Evolutionary conservation across 192 early-diverging fungal genomes (phyloP).

Genomic region (Fimicolochytrium jonesii): DNA sequence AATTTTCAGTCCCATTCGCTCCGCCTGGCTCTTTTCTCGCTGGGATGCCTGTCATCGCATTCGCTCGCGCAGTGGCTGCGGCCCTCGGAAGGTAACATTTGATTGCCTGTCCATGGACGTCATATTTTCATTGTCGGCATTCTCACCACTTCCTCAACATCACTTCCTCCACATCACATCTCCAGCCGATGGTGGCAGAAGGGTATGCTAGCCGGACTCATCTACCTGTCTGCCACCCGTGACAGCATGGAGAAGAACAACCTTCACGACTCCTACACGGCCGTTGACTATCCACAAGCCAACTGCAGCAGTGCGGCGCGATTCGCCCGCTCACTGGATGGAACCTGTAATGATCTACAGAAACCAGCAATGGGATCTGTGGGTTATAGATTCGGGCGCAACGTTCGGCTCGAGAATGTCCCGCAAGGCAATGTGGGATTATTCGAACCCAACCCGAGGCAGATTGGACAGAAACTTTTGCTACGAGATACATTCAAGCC

Average conservation of each 20-base stretch:
- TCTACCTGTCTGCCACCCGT: background rate
- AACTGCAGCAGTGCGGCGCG: background rate
- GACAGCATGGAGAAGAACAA: slow-evolving; percentile 2
- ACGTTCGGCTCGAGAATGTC: slow-evolving; percentile 1
- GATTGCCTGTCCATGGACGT: too few species aligned
- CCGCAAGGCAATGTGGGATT: slow-evolving; percentile 5
- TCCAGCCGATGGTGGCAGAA: slow-evolving; percentile 18
- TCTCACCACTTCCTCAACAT: too few species aligned
- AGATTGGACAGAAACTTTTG: slow-evolving; percentile 10
- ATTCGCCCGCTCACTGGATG: slow-evolving; percentile 17
- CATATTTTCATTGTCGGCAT: too few species aligned
- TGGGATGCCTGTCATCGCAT: too few species aligned
- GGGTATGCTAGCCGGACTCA: background rate
- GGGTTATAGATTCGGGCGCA: slow-evolving; percentile 18
- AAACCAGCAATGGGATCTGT: slow-evolving; percentile 8
- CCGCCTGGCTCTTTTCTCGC: too few species aligned
- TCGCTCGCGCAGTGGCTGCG: too few species aligned
- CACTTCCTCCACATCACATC: too few species aligned
- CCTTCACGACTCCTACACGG: slow-evolving; percentile 15
- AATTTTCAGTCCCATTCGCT: too few species aligned
- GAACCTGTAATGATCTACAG: slow-evolving; percentile 17
- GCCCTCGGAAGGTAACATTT: too few species aligned
- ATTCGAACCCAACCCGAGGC: slow-evolving; percentile 10
- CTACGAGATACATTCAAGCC: slow-evolving; percentile 16
- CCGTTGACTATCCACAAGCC: slow-evolving; percentile 1